Conservation (phyloP, 2,329 filamentous ascomycete species). For the Ramichloridium luteum region DNA sequence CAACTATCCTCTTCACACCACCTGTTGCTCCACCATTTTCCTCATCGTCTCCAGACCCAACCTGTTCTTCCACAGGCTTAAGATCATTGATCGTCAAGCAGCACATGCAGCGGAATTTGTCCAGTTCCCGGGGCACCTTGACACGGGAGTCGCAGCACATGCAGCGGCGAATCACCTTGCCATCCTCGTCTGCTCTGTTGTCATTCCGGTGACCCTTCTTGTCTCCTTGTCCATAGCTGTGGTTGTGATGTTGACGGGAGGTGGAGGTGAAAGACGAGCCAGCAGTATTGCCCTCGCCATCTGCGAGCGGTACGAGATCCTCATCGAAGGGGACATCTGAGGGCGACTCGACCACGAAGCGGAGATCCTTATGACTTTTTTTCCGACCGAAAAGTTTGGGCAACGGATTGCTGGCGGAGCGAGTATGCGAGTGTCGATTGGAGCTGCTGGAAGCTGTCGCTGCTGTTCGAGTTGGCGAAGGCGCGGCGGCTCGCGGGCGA, state of each 20-base stretch:
- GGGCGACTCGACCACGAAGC: conserved; percentile 15
- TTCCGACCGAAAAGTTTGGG: conserved; percentile 55
- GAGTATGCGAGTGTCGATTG: conserved; percentile 23
- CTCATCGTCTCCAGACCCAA: conserved; percentile 5
- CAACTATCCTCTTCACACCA: conserved; percentile 6
- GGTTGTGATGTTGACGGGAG: too few species aligned
- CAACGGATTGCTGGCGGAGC: conserved; percentile 72
- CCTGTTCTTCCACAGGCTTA: conserved; percentile 18
- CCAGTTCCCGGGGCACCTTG: conserved; percentile 62
- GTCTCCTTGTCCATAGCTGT: too few species aligned
- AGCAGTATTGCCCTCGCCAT: conserved; percentile 2
- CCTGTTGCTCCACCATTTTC: conserved; percentile 10
- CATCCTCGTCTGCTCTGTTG: conserved; percentile 30
- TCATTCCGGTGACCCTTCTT: conserved; percentile 20
- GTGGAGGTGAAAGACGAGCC: too few species aligned
- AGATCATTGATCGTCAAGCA: conserved; percentile 80
- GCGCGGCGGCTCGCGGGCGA: conserved; percentile 8
- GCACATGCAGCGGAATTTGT: conserved; percentile 68
- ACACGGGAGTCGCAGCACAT: conserved; percentile 77
- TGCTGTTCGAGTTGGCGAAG: conserved; percentile 14
- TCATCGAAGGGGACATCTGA: conserved; percentile 31
- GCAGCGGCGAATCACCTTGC: conserved; percentile 58
- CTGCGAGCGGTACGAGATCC: conserved; percentile 30
- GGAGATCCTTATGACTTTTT: conserved; percentile 33
- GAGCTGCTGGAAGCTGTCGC: too few species aligned